Base-by-base conservation (phyloP, 306 rosid genomes). In the Hippophae tibetana region DNA sequence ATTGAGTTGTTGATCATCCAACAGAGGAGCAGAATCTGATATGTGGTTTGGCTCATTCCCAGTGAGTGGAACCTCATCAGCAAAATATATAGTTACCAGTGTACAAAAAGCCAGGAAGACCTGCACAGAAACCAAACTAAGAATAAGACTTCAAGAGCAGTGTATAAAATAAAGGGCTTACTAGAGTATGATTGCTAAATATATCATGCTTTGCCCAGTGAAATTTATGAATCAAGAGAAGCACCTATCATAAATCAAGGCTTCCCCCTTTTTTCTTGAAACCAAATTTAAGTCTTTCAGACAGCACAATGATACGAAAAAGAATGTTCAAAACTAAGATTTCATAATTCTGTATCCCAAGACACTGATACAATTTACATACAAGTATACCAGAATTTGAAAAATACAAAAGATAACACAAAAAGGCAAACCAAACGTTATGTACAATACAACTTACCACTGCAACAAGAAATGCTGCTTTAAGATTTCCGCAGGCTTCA, bases 401-500 rank as follows among this genome's bases (percentile, higher is more conserved):
- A 48, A 43, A 58, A 43, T 23, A 47, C 44, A 25, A 14, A 5
- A 58, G 18, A 61, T 49, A 40, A 51, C 18, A 42, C 42, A 9
- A 3, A 56, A 31, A 31, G 42, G 11, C 6, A 56, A 4, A 26
- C 41, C 11, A 23, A 48, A 23, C 25, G 56, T 9, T 54, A 26
- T 58, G 68, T 12, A 14, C 13, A 55, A 58, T 46, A 62, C 63
- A 68, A 85, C 96, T 77, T 68, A 93, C 99, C 95, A 84, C 99
- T 7, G 99, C 97, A 69, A 86, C 74, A 75, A 93, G 86, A 74
- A 93, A 93, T 68, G 99, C 99, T 45, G 99, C 99, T 76, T 93
- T 93, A 77, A 93, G 99, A 76, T 93, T 93, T 69, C 88, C 99
- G 76, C 99, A 93, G 60, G 99, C 95, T 72, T 84, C 99, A 75